Evolutionary conservation across 768 basidiomycete genomes (phyloP), one percentile per base, ranked within the genome.

Genomic region (Hebeloma cylindrosporum): DNA sequence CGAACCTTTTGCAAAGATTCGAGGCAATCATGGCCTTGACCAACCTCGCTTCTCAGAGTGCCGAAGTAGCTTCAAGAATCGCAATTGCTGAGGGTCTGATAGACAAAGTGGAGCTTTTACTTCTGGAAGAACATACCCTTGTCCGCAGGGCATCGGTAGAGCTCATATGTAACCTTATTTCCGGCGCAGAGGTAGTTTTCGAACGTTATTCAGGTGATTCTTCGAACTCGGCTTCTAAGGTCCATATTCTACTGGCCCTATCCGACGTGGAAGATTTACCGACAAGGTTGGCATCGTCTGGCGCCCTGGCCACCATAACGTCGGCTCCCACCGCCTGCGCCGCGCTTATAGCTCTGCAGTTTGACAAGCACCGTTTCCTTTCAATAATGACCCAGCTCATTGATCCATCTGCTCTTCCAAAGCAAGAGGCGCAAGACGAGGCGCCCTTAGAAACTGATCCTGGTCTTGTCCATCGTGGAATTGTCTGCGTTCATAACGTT

Each of bases 1-100:
- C 90, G 7, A 83, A 68, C 34, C 76, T 88, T 25, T 70, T 98
- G 5, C 92, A 96, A 59, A 78, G 78, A 29, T 99, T 99, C 57
- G 96, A 99, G 64, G 82, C 83, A 3, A 72, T 94, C 55, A 97
- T 98, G 95, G 94, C 93, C 1, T 73, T 99, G 40, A 99, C 96
- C 6, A 99, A 99, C 61, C 68, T 98, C 31, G 84, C 95, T 0
- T 93, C 93, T 13, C 76, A 89, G 40, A 79, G 78, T 37, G 69
- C 81, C 0, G 77, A 80, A 22, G 63, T 83, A 7, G 82, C 89
- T 2, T 70, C 77, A 14, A 79, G 85, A 34, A 78, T 96, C 36
- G 83, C 82, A 1, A 70, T 71, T 33, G 70, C 75, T 0, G 75
- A 81, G 7, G 80, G 79, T 2, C 62, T 90, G 22, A 56, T 88